A percentile compares a stretch with the other conserved stretches of the same genome.
These are phyloP conservation scores for Globisporangium cylindrosporum DNA, from an alignment of 352 stramenopile species.

Conservation along the genomic window DNA sequence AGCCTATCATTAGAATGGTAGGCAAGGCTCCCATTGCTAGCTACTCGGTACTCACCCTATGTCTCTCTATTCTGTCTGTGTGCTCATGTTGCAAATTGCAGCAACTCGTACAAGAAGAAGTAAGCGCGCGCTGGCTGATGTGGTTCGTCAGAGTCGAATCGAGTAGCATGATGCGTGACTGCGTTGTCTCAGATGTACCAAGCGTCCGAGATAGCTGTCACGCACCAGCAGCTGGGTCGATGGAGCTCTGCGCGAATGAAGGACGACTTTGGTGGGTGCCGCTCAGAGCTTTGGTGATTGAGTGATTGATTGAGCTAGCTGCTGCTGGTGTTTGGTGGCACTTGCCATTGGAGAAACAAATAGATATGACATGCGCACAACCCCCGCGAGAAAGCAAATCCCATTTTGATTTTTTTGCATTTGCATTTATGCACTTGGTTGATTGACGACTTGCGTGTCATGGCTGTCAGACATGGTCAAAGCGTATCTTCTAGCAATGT, in stretches of 20 bases:
- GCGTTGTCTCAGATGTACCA: conserved; percentile 7
- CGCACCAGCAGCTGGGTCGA: conserved; percentile 4
- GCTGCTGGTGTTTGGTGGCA: background rate
- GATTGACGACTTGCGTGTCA: background rate
- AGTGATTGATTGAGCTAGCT: conserved; percentile 1
- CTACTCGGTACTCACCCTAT: conserved; percentile 4
- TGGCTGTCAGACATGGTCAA: background rate
- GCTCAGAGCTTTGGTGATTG: background rate
- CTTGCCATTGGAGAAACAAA: background rate
- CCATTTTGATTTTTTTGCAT: conserved; percentile 8
- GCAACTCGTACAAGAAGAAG: conserved; percentile 13
- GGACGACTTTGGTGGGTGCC: conserved; percentile 5
- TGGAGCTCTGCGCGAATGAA: background rate
- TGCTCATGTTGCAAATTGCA: conserved; percentile 8
- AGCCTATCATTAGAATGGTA: background rate
- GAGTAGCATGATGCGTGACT: conserved; percentile 3
- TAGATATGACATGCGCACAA: conserved; percentile 4
- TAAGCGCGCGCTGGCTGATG: conserved; percentile 1
- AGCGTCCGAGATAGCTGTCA: background rate
- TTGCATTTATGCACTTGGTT: background rate
- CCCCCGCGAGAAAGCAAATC: background rate
- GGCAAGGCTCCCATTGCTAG: background rate
- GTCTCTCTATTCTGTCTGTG: background rate
- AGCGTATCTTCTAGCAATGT: background rate
- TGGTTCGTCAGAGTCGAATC: background rate